Base-by-base conservation (phyloP, 345 rosid genomes). In the Eucalyptus erythrocorys region DNA sequence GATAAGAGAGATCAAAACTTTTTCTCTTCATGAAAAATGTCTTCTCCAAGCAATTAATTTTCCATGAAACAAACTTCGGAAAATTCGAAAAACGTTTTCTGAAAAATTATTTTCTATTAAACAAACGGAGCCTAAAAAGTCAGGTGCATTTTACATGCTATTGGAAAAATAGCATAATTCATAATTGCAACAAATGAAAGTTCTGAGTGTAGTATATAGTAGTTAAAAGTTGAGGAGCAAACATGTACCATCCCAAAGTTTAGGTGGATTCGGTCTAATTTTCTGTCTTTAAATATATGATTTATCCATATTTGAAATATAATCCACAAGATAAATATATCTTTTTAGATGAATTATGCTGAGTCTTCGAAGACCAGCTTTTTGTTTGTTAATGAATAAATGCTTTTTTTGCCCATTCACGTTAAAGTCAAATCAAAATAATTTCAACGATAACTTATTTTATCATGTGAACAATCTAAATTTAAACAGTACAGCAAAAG, bases 1-100 rank as follows among this genome's bases (percentile, higher is more conserved):
- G 50, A 48, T 48, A 48, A 48, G 50, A 48, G 17, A 48, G 6
- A 48, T 14, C 0, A 12, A 48, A 5, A 1, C 14, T 13, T 48
- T 48, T 48, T 48, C 6, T 48, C 17, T 48, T 48, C 50, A 48
- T 48, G 50, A 0, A 48, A 48, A 1, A 48, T 48, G 16, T 13
- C 14, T 48, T 48, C 6, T 3, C 3, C 50, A 48, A 48, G 16
- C 3, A 48, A 48, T 48, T 48, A 0, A 48, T 48, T 48, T 48
- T 48, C 17, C 6, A 3, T 48, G 6, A 48, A 48, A 48, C 0
- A 6, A 48, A 48, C 17, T 0, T 14, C 1, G 0, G 17, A 14
- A 48, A 48, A 48, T 48, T 48, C 6, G 0, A 17, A 14, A 48
- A 48, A 48, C 1, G 1, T 48, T 48, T 48, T 48, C 1, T 48